Evolutionary conservation across 805 yeast species (phyloP).

Genomic region (Candida takata): DNA sequence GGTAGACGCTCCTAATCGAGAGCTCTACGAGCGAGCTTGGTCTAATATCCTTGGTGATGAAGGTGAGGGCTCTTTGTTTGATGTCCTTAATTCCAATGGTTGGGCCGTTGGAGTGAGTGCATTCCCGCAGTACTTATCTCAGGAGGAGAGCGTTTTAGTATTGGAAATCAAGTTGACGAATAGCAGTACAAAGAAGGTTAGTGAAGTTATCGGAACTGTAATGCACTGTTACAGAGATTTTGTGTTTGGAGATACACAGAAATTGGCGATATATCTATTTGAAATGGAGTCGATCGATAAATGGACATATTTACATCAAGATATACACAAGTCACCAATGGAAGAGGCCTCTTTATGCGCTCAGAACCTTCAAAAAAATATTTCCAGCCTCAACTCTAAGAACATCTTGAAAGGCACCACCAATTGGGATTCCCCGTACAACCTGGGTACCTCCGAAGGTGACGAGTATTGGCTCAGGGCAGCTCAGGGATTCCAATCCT

Average conservation of each 20-base stretch:
- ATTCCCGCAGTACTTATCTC: conserved; percentile 32
- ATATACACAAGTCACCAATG: conserved; percentile 31
- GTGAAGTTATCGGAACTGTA: conserved; percentile 28
- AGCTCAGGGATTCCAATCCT: conserved; percentile 31
- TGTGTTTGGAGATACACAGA: conserved; percentile 14
- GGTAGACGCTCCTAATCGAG: background rate
- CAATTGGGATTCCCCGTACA: conserved; percentile 16
- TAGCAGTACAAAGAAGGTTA: conserved; percentile 35
- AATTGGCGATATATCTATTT: conserved; percentile 35
- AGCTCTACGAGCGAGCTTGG: conserved; percentile 36
- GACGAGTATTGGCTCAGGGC: conserved; percentile 36
- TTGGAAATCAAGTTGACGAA: conserved; percentile 44
- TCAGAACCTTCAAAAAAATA: conserved; percentile 31
- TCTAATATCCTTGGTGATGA: conserved; percentile 61
- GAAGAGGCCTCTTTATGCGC: conserved; percentile 42
- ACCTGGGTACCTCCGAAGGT: conserved; percentile 26
- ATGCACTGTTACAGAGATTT: conserved; percentile 19
- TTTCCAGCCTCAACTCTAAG: conserved; percentile 24
- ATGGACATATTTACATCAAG: conserved; percentile 39
- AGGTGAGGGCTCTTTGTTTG: conserved; percentile 41
- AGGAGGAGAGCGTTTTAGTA: conserved; percentile 33
- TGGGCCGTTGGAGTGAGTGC: conserved; percentile 35
- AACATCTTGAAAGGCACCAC: conserved; percentile 40
- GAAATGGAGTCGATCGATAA: conserved; percentile 43
- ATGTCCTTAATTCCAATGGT: conserved; percentile 28